Conservation (phyloP, 176 grass and related monocot species). For the Avena sativa region DNA sequence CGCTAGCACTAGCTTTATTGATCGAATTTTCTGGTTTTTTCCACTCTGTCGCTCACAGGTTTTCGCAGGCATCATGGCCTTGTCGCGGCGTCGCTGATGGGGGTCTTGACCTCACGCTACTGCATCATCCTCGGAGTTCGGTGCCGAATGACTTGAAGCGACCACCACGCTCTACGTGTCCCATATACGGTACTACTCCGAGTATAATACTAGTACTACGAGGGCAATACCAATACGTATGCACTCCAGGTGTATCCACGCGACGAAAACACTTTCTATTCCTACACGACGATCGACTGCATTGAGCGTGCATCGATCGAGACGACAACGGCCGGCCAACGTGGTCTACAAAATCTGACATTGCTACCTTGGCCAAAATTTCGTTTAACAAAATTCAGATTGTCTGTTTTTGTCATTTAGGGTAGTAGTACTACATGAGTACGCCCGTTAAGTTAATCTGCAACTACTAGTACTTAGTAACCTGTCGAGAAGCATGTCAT, state of each 20-base stretch:
- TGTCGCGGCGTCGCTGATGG: neutral
- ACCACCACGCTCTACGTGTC: neutral
- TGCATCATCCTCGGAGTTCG: constrained; percentile 31
- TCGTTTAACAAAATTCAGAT: neutral
- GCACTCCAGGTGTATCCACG: too few relatives aligned
- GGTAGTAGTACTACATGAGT: too few relatives aligned
- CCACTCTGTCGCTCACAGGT: neutral
- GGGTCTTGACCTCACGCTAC: neutral
- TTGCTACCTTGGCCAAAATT: too few relatives aligned
- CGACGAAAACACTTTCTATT: too few relatives aligned
- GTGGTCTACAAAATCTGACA: too few relatives aligned
- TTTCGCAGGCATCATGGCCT: neutral
- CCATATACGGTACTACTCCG: too few relatives aligned
- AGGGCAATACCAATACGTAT: too few relatives aligned
- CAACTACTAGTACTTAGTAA: neutral
- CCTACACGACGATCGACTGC: too few relatives aligned
- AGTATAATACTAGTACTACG: too few relatives aligned
- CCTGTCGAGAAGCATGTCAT: neutral
- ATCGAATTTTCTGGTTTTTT: neutral
- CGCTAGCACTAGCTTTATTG: neutral
- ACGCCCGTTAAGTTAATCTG: neutral
- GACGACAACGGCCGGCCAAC: too few relatives aligned
- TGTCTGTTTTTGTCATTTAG: neutral
- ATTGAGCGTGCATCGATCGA: too few relatives aligned
- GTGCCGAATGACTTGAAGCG: neutral